Conservation (phyloP, 2,329 filamentous ascomycete species). For the Fusarium devonianum region DNA sequence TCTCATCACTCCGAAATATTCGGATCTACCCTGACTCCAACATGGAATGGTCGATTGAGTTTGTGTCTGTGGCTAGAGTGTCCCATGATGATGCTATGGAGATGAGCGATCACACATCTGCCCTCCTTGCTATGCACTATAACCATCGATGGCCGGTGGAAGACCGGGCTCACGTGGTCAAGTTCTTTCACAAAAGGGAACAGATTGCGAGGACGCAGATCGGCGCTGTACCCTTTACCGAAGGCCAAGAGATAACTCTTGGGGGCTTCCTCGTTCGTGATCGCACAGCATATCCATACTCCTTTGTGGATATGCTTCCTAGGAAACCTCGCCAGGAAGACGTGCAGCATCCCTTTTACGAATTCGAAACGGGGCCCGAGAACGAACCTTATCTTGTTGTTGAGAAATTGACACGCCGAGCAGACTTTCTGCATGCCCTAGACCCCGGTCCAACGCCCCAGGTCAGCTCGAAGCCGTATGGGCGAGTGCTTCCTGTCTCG, state of each 20-base stretch:
- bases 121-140: conserved; percentile 57
- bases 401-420: conserved; percentile 59
- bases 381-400: conserved; percentile 60
- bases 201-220: conserved; percentile 44
- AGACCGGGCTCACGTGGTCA: conserved; percentile 53
- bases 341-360: conserved; percentile 49
- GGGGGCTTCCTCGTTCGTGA: conserved; percentile 53
- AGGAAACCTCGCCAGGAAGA: conserved; percentile 53
- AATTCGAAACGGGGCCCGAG: conserved; percentile 50
- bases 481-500: conserved; percentile 53
- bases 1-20: conserved; percentile 50
- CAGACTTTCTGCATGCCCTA: conserved; percentile 64
- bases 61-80: conserved; percentile 28
- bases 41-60: conserved; percentile 46
- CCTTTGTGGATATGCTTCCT: conserved; percentile 52
- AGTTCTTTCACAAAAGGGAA: conserved; percentile 44
- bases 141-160: conserved; percentile 54
- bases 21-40: conserved; percentile 50
- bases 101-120: conserved; percentile 53
- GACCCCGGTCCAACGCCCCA: conserved; percentile 10
- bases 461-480: conserved; percentile 52
- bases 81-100: conserved; percentile 23
- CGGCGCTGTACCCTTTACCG: conserved; percentile 41
- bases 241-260: conserved; percentile 17
- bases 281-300: conserved; percentile 45